Conservation (phyloP, 2,329 filamentous ascomycete genomes). For the Boeremia lycopersici region DNA sequence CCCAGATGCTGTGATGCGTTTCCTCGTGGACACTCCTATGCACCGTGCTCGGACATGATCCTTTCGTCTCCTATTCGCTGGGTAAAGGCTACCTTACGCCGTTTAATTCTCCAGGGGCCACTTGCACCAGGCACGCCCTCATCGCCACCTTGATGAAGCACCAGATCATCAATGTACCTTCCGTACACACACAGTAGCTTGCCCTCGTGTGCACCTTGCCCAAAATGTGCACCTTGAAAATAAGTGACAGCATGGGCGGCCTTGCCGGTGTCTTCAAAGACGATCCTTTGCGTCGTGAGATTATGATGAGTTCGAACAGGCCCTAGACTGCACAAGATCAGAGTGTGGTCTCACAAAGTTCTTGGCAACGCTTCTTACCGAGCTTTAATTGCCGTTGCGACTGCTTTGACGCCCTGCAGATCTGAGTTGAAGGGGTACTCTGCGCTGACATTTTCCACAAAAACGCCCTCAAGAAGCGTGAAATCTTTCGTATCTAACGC, state of each 20-base stretch:
- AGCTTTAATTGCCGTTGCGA: conserved; percentile 42
- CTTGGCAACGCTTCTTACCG: conserved; percentile 26
- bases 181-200: conserved; percentile 51
- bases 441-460: conserved; percentile 48
- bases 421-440: conserved; percentile 48
- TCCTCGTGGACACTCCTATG: background rate
- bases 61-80: conserved; percentile 42
- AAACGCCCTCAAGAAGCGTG: conserved; percentile 47
- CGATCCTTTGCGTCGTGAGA: conserved; percentile 51
- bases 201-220: conserved; percentile 50
- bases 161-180: conserved; percentile 49
- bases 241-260: conserved; percentile 48
- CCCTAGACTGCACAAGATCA: conserved; percentile 38
- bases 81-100: conserved; percentile 48
- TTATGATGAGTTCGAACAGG: conserved; percentile 51
- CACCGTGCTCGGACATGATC: conserved; percentile 43
- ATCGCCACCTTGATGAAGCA: conserved; percentile 29
- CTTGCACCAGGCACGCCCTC: conserved; percentile 46
- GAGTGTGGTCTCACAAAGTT: background rate
- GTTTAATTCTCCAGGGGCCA: conserved; percentile 49
- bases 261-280: conserved; percentile 35
- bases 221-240: conserved; percentile 52
- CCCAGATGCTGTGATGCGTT: background rate
- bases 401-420: conserved; percentile 42
- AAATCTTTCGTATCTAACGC: conserved; percentile 53